Evolutionary conservation across 768 basidiomycete species (phyloP).

Genomic region (Panus rudis): DNA sequence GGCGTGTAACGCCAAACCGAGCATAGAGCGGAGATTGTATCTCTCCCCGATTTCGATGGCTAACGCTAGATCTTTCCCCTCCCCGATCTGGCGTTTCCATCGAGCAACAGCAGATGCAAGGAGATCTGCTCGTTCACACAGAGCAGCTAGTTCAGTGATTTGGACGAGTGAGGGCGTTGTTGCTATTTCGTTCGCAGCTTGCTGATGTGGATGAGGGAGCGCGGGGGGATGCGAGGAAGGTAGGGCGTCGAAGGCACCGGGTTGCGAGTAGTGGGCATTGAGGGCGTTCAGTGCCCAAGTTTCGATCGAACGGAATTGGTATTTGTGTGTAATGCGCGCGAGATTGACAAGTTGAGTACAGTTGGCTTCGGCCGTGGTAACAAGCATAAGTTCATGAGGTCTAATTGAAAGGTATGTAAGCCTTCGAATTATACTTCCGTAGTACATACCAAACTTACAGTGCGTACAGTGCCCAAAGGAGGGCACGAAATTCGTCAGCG

Average conservation of each 20-base stretch:
- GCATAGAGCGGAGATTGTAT: slow-evolving; percentile 36
- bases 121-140: slow-evolving; percentile 40
- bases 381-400: slow-evolving; percentile 38
- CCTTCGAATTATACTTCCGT: background rate
- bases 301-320: slow-evolving; percentile 39
- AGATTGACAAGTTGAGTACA: slow-evolving; percentile 40
- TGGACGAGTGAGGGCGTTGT: slow-evolving; percentile 33
- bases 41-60: slow-evolving; percentile 43
- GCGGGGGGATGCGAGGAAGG: slow-evolving; percentile 8
- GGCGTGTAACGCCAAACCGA: slow-evolving; percentile 44
- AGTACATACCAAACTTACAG: slow-evolving; percentile 25
- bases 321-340: slow-evolving; percentile 41
- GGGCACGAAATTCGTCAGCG: slow-evolving; percentile 29
- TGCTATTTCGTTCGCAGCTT: slow-evolving; percentile 18
- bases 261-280: slow-evolving; percentile 28
- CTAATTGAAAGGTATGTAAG: slow-evolving; percentile 20
- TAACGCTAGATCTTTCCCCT: slow-evolving; percentile 37
- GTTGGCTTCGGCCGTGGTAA: slow-evolving; percentile 35
- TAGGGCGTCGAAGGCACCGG: slow-evolving; percentile 22
- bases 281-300: slow-evolving; percentile 38
- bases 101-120: slow-evolving; percentile 33
- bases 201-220: slow-evolving; percentile 7
- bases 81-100: slow-evolving; percentile 43
- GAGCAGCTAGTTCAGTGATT: slow-evolving; percentile 45
- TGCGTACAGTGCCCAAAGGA: slow-evolving; percentile 33